phyloP scores from a whole-genome alignment of 1,284 basidiomycete genomes.

The Malassezia dermatis region DNA sequence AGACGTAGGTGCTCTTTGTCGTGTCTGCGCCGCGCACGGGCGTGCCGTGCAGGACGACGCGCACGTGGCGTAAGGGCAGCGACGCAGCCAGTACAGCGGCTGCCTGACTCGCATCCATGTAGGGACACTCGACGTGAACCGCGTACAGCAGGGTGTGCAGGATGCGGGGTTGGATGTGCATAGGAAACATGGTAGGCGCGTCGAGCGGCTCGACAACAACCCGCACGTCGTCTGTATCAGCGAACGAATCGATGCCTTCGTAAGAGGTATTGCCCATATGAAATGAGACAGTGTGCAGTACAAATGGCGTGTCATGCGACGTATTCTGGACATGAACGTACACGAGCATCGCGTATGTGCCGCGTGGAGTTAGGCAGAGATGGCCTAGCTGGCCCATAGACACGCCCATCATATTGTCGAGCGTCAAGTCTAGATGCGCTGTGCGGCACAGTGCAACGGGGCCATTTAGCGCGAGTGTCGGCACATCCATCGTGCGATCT shows the following conservation, averaged over 20 bases:
- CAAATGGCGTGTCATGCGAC: background rate
- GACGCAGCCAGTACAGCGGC: background rate
- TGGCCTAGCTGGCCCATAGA: slow-evolving; percentile 25
- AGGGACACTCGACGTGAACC: background rate
- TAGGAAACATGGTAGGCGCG: background rate
- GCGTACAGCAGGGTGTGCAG: slow-evolving; percentile 14
- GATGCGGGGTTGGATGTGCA: background rate
- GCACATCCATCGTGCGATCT: background rate
- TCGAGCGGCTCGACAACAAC: background rate
- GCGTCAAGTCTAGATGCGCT: background rate
- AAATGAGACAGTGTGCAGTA: background rate
- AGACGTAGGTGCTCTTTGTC: background rate
- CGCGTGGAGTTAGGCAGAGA: background rate
- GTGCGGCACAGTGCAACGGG: background rate
- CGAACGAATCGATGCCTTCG: background rate
- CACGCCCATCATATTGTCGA: slow-evolving; percentile 3
- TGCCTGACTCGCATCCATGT: background rate
- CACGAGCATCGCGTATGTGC: slow-evolving; percentile 16
- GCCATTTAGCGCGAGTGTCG: background rate
- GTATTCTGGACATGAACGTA: slow-evolving; percentile 29
- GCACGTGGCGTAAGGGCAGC: background rate
- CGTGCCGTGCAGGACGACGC: slow-evolving; percentile 5
- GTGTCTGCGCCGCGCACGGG: background rate
- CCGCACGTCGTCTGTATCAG: background rate
- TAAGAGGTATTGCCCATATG: background rate